These are phyloP conservation scores for Alisma plantagoaquatica DNA, from an alignment of 106 monocot genomes.

Conservation along the genomic window DNA sequence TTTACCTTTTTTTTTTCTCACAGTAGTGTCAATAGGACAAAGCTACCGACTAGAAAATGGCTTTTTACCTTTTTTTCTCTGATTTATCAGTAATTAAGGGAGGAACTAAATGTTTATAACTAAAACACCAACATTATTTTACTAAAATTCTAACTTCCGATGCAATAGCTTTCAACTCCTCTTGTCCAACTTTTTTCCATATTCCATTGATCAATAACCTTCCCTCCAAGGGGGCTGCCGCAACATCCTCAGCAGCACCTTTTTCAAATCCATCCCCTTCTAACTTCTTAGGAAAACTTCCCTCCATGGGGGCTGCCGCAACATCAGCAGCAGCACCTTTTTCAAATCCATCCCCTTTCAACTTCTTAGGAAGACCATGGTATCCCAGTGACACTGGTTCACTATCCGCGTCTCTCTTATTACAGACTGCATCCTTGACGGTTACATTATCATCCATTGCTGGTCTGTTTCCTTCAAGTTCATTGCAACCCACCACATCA, in stretches of 20 bases:
- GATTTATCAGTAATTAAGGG: too few species aligned
- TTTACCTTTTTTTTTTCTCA: too few species aligned
- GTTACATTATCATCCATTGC: not conserved
- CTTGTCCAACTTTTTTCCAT: constrained; percentile 62
- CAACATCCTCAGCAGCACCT: not conserved
- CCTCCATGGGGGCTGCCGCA: constrained; percentile 15
- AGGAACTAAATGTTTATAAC: too few species aligned
- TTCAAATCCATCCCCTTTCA: constrained; percentile 1
- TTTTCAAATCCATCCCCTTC: not conserved
- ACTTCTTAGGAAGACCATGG: constrained; percentile 20
- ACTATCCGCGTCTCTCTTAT: constrained; percentile 9
- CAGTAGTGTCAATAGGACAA: too few species aligned
- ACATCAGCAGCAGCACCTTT: not conserved
- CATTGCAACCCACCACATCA: constrained; percentile 15
- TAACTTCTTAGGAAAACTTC: constrained; percentile 19
- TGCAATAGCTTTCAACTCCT: constrained; percentile 46
- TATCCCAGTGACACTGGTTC: constrained; percentile 5
- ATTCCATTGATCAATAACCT: constrained; percentile 47
- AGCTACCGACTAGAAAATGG: too few species aligned
- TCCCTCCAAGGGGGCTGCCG: constrained; percentile 29
- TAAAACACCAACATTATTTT: too few species aligned
- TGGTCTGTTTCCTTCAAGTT: not conserved
- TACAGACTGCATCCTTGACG: not conserved
- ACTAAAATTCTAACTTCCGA: constrained; percentile 41
- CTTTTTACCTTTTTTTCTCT: too few species aligned